A percentile compares a stretch with the other conserved stretches of the same genome.
Conservation (phyloP, 2,329 filamentous ascomycete species). For the Neofusicoccum ribis region DNA sequence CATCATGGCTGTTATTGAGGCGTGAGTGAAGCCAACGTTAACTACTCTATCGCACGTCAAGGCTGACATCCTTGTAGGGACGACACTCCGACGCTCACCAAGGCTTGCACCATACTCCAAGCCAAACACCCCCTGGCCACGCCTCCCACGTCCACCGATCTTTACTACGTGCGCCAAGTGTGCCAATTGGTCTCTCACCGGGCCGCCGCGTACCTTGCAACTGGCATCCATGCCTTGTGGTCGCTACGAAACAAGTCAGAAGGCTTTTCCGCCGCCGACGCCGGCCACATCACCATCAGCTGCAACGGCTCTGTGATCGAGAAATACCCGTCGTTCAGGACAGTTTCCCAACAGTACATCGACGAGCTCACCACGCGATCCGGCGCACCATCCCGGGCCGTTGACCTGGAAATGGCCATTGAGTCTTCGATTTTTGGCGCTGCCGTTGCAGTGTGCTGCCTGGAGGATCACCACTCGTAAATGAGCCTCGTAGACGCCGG, state of each 20-base stretch:
- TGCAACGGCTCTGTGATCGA: conserved; percentile 81
- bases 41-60: not conserved
- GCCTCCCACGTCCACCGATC: conserved; percentile 49
- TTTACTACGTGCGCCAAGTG: conserved; percentile 56
- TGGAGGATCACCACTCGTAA: conserved; percentile 29
- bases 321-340: conserved; percentile 69
- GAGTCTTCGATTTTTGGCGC: conserved; percentile 77
- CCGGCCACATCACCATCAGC: conserved; percentile 55
- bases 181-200: conserved; percentile 57
- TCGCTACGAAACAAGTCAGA: conserved; percentile 54
- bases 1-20: conserved; percentile 59
- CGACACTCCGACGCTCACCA: conserved; percentile 38
- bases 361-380: conserved; percentile 54
- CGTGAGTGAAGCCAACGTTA: conserved; percentile 24
- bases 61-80: conserved; percentile 32
- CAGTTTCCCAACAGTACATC: conserved; percentile 63
- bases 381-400: conserved; percentile 41
- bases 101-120: conserved; percentile 50
- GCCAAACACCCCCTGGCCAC: conserved; percentile 52
- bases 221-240: conserved; percentile 64
- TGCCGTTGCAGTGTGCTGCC: conserved; percentile 61
- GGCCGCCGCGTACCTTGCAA: conserved; percentile 63
- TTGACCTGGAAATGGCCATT: conserved; percentile 63
- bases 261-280: conserved; percentile 35
- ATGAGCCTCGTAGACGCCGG: not conserved